Conservation (phyloP, 2,329 filamentous ascomycete species). For the Neonectria neomacrospora region DNA sequence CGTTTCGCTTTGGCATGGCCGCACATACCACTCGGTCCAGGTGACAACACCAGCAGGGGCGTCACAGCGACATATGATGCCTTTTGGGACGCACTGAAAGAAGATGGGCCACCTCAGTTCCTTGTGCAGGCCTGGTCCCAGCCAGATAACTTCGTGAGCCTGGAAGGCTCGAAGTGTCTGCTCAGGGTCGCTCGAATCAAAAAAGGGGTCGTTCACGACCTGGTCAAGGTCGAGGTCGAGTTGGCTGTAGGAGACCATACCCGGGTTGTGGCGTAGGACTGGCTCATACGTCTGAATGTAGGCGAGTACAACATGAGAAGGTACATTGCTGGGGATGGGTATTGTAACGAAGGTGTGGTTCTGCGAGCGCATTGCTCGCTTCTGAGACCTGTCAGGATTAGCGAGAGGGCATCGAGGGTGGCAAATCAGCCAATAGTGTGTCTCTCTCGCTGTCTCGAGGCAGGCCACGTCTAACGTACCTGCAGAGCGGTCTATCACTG, state of each 20-base stretch:
- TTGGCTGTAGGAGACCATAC: slow-evolving; percentile 49
- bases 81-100: slow-evolving; percentile 54
- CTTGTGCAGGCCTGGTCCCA: slow-evolving; percentile 54
- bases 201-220: slow-evolving; percentile 54
- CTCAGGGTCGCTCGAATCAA: slow-evolving; percentile 46
- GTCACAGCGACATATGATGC: slow-evolving; percentile 54
- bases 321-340: slow-evolving; percentile 52
- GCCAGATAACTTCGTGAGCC: slow-evolving; percentile 45
- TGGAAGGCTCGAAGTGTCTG: slow-evolving; percentile 48
- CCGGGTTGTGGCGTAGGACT: slow-evolving; percentile 54
- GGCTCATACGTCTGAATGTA: slow-evolving; percentile 54
- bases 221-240: slow-evolving; percentile 45
- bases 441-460: background rate
- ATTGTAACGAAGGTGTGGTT: slow-evolving; percentile 51
- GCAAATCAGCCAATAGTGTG: background rate
- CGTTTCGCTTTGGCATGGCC: slow-evolving; percentile 17
- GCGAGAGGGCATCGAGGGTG: background rate
- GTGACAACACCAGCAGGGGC: slow-evolving; percentile 55
- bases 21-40: slow-evolving; percentile 51
- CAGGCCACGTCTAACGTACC: background rate
- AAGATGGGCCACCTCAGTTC: slow-evolving; percentile 55
- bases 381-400: background rate
- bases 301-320: slow-evolving; percentile 50
- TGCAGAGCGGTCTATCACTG: background rate
- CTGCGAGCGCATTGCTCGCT: slow-evolving; percentile 45